Evolutionary conservation across 2,329 filamentous ascomycete species (phyloP), one percentile per base, ranked within the genome.

Genomic region (Monosporascus ibericus): DNA sequence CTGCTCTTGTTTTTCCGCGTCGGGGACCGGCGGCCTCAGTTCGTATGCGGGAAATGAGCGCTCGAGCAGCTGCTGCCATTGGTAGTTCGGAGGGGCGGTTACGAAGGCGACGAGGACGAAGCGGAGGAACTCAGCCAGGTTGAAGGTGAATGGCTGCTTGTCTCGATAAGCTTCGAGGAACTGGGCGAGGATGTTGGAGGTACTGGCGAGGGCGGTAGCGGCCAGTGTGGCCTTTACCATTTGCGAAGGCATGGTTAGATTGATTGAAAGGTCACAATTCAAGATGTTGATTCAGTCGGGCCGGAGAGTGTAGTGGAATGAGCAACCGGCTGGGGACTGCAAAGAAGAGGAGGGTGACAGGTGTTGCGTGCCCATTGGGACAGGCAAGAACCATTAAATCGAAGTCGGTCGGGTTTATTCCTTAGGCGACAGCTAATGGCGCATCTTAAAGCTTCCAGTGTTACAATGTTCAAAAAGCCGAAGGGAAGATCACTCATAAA

Each of bases 41-140:
- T 60, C 64, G 56, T 74, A 72, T 0, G 76, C 77, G 0, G 80
- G 80, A 51, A 81, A 80, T 9, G 65, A 72, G 22, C 70, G 68
- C 64, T 83, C 80, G 30, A 83, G 72, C 30, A 73, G 73, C 51
- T 77, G 73, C 58, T 84, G 79, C 80, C 81, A 84, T 51, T 78
- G 66, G 59, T 79, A 82, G 56, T 81, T 82, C 48, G 80, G 75
- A 6, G 81, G 81, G 1, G 79, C 74, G 5, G 76, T 76, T 42
- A 83, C 65, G 51, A 83, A 64, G 3, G 78, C 72, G 49, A 79
- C 73, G 38, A 75, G 68, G 39, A 80, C 72, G 65, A 84, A 84
- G 57, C 79, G 79, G 20, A 79, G 62, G 42, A 84, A 70, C 27
- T 76, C 72, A 30, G 70, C 55, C 1, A 72, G 48, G 52, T 83